Conservation (phyloP, 2,329 filamentous ascomycete genomes). For the Pseudogymnoascus sp. region DNA sequence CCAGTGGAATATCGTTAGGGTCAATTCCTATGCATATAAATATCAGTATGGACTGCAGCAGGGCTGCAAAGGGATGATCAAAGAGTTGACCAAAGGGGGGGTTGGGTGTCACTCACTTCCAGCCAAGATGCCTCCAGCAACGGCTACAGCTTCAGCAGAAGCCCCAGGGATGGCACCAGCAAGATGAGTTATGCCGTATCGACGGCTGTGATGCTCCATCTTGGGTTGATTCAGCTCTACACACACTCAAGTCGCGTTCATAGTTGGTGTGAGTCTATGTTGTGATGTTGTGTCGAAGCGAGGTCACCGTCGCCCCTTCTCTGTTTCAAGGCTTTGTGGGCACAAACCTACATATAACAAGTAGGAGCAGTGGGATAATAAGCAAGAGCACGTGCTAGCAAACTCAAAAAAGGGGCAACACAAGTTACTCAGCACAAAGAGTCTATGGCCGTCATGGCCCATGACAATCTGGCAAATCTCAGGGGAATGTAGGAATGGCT, state of each 20-base stretch:
- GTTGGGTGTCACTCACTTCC: slow-evolving; percentile 14
- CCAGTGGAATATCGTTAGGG: no score
- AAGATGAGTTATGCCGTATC: not conserved
- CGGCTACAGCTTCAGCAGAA: slow-evolving; percentile 17
- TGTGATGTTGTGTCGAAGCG: not conserved
- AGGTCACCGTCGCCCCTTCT: slow-evolving; percentile 3
- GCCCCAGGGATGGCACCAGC: not conserved
- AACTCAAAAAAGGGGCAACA: not conserved
- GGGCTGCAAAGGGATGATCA: slow-evolving; percentile 8
- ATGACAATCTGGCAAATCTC: not conserved
- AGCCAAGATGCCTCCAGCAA: slow-evolving; percentile 20
- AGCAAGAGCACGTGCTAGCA: not conserved
- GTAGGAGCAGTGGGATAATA: not conserved
- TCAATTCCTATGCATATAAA: not conserved
- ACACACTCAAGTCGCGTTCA: not conserved
- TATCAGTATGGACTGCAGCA: not conserved
- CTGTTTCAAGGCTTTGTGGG: not conserved
- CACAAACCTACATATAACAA: slow-evolving; percentile 1
- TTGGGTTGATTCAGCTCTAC: not conserved
- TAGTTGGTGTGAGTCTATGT: not conserved
- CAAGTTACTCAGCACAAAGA: not conserved
- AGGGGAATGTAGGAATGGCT: not conserved
- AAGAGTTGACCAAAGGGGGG: slow-evolving; percentile 11
- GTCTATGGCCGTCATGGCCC: not conserved
- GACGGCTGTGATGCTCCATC: not conserved